A percentile compares a stretch with the other conserved stretches of the same genome.
These are phyloP conservation scores for Pontederia paniculata DNA, from an alignment of 176 grass and related monocot genomes.

Conservation along the genomic window DNA sequence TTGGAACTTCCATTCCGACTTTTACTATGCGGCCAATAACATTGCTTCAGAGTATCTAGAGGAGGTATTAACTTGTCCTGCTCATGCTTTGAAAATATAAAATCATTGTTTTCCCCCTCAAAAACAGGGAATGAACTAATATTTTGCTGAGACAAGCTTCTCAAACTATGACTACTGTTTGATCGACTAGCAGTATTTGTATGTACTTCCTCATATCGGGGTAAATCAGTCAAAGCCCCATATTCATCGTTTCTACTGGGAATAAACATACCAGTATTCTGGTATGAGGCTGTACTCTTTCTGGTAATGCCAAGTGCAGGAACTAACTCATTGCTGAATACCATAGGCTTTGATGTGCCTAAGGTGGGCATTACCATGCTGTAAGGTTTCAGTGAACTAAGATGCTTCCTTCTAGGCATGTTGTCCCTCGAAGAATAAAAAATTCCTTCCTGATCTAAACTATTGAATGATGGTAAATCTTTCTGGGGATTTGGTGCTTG, in stretches of 20 bases:
- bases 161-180: background rate
- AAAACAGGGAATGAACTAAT: background rate
- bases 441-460: conserved; percentile 14
- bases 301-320: background rate
- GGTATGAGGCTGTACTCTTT: background rate
- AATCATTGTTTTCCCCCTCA: background rate
- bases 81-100: conserved; percentile 7
- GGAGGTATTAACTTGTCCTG: conserved; percentile 13
- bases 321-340: conserved; percentile 11
- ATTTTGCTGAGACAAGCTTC: background rate
- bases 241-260: background rate
- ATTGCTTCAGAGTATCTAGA: conserved; percentile 41
- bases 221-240: background rate
- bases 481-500: background rate
- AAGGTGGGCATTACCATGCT: conserved; percentile 29
- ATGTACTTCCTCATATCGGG: background rate
- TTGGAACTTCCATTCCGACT: conserved; percentile 28
- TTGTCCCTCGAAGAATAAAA: conserved; percentile 15
- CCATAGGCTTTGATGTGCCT: conserved; percentile 11
- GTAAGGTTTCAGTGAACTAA: conserved; percentile 40
- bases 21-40: conserved; percentile 31
- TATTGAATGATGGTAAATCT: conserved; percentile 9
- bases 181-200: background rate
- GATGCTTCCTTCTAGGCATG: conserved; percentile 12
- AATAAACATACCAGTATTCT: background rate